phyloP scores from a whole-genome alignment of 257 asterid genomes.

The Nicotiana tabacum region DNA sequence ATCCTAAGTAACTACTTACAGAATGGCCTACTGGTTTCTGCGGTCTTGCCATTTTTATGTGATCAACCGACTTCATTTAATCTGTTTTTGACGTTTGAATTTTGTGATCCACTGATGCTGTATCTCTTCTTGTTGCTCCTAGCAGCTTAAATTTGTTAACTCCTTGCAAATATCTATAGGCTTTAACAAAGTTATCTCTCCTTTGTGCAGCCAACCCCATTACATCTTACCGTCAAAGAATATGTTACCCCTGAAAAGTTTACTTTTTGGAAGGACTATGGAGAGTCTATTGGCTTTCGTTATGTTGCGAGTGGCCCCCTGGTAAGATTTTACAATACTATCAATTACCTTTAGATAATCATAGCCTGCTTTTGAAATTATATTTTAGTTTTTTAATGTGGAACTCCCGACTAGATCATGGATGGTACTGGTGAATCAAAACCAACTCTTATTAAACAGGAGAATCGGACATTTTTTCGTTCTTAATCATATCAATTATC shows the following conservation, averaged over 20 bases:
- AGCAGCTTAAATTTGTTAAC: background rate
- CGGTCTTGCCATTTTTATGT: background rate
- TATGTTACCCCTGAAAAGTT: slow-evolving; percentile 85
- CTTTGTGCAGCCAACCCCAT: slow-evolving; percentile 85
- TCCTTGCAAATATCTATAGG: background rate
- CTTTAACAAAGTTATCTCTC: background rate
- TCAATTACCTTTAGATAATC: background rate
- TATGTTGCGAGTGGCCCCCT: slow-evolving; percentile 98
- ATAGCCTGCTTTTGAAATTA: background rate
- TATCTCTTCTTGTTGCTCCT: background rate
- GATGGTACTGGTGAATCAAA: background rate
- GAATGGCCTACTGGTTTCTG: background rate
- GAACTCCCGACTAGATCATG: background rate
- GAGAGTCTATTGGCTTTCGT: slow-evolving; percentile 93
- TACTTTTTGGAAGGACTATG: slow-evolving; percentile 90
- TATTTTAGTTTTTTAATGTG: background rate
- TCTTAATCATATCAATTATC: background rate
- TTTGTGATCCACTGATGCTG: background rate
- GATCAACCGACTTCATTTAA: background rate
- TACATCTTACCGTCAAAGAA: slow-evolving; percentile 92
- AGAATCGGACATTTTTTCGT: background rate
- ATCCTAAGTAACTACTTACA: background rate
- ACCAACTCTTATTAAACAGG: background rate
- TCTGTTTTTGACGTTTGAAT: background rate
- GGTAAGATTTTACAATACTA: slow-evolving; percentile 35